Percentiles rank a stretch among this genome's conserved stretches.
Conservation (phyloP, 768 basidiomycete genomes). For the Mycena alexandri region DNA sequence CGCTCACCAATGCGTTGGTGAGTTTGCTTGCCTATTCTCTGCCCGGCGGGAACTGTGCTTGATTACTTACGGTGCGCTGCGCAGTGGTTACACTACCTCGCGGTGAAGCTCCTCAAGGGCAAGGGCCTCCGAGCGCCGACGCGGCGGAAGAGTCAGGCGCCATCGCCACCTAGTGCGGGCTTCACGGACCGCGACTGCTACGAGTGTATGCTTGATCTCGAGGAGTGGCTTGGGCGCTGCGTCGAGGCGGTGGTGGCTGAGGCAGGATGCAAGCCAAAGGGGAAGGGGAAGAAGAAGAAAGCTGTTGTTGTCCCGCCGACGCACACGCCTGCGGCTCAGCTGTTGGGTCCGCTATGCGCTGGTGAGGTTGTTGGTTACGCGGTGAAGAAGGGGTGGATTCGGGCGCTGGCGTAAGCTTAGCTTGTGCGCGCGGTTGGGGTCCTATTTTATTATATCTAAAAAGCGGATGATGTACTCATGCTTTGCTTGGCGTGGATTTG, state of each 20-base stretch:
- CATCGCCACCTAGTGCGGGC: slow-evolving; percentile 44
- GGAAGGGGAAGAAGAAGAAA: slow-evolving; percentile 49
- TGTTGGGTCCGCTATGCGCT: slow-evolving; percentile 59
- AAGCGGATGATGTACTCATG: too few species aligned
- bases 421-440: too few species aligned
- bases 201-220: slow-evolving; percentile 75
- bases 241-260: slow-evolving; percentile 52
- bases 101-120: slow-evolving; percentile 74
- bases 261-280: slow-evolving; percentile 44
- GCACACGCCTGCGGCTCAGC: slow-evolving; percentile 36
- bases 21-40: slow-evolving; percentile 37
- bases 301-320: slow-evolving; percentile 27
- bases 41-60: slow-evolving; percentile 16
- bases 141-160: slow-evolving; percentile 55
- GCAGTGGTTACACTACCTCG: slow-evolving; percentile 92
- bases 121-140: slow-evolving; percentile 73
- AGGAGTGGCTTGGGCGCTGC: slow-evolving; percentile 65
- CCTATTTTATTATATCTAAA: slow-evolving; percentile 5
- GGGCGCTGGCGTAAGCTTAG: slow-evolving; percentile 14
- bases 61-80: slow-evolving; percentile 1
- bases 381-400: slow-evolving; percentile 72
- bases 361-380: slow-evolving; percentile 75
- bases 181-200: slow-evolving; percentile 80
- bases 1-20: slow-evolving; percentile 93
- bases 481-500: too few species aligned